phyloP scores from a whole-genome alignment of 768 basidiomycete genomes.

The Naganishia randhawae region DNA sequence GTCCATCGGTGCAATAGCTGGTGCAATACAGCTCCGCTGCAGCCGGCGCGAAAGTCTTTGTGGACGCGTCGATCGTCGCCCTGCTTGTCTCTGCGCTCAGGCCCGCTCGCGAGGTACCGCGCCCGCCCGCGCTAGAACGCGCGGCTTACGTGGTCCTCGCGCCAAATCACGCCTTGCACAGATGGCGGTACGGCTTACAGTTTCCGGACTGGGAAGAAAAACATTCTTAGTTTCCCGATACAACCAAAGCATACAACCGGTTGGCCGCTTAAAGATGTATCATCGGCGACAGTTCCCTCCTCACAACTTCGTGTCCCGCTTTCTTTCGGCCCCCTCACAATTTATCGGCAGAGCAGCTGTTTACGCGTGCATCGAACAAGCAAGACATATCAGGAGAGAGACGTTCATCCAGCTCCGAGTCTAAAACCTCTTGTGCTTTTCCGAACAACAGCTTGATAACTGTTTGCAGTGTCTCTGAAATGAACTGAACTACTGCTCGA shows the following conservation, averaged over 20 bases:
- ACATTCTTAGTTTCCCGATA: constrained; percentile 17
- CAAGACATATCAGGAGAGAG: constrained; percentile 2
- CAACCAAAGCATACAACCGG: neutral
- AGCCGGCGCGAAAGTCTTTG: neutral
- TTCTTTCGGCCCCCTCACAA: neutral
- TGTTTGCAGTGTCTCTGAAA: constrained; percentile 15
- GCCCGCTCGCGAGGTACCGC: neutral
- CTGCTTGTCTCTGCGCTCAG: neutral
- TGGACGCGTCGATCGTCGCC: neutral
- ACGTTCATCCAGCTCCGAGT: neutral
- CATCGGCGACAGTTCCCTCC: neutral
- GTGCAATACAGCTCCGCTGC: neutral
- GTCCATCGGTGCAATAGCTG: no score
- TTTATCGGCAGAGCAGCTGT: neutral
- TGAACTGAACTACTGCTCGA: constrained; percentile 10
- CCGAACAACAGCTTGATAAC: neutral
- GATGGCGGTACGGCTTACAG: neutral
- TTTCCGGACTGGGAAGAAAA: constrained; percentile 20
- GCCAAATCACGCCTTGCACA: neutral
- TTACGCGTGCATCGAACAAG: neutral
- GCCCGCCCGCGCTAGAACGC: constrained; percentile 3
- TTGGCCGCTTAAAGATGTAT: neutral
- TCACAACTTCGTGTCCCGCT: neutral
- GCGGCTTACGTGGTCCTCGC: neutral
- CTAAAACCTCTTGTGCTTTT: constrained; percentile 15